Evolutionary conservation across 2,329 filamentous ascomycete species (phyloP), one percentile per base, ranked within the genome.

Genomic region (Atkinsonella texensis): DNA sequence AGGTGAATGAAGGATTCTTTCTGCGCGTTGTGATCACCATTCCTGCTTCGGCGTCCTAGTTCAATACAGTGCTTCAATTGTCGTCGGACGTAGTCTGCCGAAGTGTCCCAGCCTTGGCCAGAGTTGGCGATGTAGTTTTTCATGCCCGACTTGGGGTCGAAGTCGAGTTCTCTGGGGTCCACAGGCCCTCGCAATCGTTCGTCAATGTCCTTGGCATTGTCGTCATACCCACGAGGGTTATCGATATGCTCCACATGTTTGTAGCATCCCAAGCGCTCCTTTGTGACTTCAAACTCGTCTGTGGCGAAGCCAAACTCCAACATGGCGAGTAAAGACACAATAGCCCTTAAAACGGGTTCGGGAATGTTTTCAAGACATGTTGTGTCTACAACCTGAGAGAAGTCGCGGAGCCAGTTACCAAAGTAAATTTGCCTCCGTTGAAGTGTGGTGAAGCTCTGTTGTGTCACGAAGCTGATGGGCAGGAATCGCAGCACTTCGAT

Each of bases 101-200:
- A 93, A 4, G 90, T 96, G 1, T 89, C 87, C 85, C 89, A 95
- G 31, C 80, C 78, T 3, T 60, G 55, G 4, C 87, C 86, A 10
- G 71, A 73, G 60, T 94, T 95, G 52, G 90, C 85, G 57, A 96
- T 95, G 66, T 96, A 96, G 65, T 95, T 95, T 70, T 95, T 95
- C 89, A 96, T 94, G 32, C 89, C 89, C 0, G 86, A 89, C 8
- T 77, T 69, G 11, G 70, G 71, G 59, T 89, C 85, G 53, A 89
- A 76, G 52, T 84, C 78, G 32, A 87, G 75, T 61, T 89, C 85
- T 9, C 41, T 20, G 3, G 75, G 75, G 56, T 79, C 71, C 8
- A 53, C 52, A 4, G 52, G 52, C 11, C 52, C 52, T 20, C 52
- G 49, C 10, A 53, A 32, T 18, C 52, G 49, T 41, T 74, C 69